phyloP scores from a whole-genome alignment of 352 stramenopile species.

The Achlya hypogyna region DNA sequence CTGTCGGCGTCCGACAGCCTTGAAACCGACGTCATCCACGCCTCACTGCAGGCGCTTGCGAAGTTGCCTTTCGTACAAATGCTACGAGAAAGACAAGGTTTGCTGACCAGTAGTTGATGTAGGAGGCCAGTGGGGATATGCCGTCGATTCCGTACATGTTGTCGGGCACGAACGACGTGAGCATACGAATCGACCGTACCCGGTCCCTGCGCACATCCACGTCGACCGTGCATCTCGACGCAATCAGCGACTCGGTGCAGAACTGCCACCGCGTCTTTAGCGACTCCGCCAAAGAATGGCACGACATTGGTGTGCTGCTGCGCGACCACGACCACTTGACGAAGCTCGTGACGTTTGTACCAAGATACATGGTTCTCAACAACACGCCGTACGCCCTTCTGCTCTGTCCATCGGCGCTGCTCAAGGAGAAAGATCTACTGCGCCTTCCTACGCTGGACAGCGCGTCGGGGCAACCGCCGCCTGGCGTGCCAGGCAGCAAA shows the following conservation, averaged over 20 bases:
- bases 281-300: constrained; percentile 56
- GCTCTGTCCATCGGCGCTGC: constrained; percentile 15
- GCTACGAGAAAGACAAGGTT: background rate
- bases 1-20: constrained; percentile 10
- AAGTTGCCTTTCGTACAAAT: background rate
- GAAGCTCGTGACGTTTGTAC: constrained; percentile 71
- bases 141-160: constrained; percentile 12
- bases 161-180: constrained; percentile 7
- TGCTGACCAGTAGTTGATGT: background rate
- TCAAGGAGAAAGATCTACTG: constrained; percentile 4
- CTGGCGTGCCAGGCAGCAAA: background rate
- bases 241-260: constrained; percentile 16
- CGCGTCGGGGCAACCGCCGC: background rate
- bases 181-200: constrained; percentile 9
- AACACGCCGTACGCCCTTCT: constrained; percentile 52
- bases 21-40: constrained; percentile 18
- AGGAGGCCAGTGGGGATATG: background rate
- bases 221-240: constrained; percentile 1
- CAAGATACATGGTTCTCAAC: constrained; percentile 73
- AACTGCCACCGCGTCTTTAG: constrained; percentile 45
- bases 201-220: constrained; percentile 5
- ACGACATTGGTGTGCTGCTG: constrained; percentile 65
- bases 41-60: constrained; percentile 2
- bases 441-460: background rate
- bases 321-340: constrained; percentile 54